Percentiles rank a stretch among this genome's conserved stretches.
Conservation (phyloP, 371 early-diverging fungal genomes). For the Actinomortierella ambigua region DNA sequence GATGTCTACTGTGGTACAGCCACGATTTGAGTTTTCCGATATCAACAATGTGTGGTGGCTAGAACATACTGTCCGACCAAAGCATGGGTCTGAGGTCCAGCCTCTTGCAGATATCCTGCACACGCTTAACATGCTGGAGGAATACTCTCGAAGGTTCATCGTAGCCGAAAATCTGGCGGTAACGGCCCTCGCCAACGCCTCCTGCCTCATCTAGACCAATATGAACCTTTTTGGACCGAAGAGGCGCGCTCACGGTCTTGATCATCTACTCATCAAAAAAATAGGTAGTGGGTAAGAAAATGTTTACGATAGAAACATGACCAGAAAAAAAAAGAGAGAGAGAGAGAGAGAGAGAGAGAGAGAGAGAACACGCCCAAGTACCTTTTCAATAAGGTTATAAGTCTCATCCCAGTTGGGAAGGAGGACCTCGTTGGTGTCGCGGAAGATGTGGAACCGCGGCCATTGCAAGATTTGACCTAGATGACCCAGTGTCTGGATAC, state of each 20-base stretch:
- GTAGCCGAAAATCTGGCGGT: constrained; percentile 72
- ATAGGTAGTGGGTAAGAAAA: neutral
- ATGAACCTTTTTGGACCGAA: constrained; percentile 80
- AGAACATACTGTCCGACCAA: constrained; percentile 84
- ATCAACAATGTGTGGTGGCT: neutral
- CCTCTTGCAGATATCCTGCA: constrained; percentile 70
- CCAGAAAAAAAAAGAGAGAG: neutral
- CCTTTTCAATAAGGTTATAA: constrained; percentile 76
- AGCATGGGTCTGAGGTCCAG: constrained; percentile 76
- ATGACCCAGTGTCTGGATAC: constrained; percentile 91
- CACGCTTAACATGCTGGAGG: constrained; percentile 74
- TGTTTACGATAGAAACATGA: neutral
- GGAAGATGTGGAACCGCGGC: constrained; percentile 77
- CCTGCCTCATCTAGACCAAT: constrained; percentile 88
- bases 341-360: neutral
- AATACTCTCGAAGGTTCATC: constrained; percentile 79
- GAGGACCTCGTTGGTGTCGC: constrained; percentile 84
- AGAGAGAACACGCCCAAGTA: neutral
- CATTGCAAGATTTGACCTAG: constrained; percentile 89
- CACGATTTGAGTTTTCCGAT: too few species aligned
- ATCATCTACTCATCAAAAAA: constrained; percentile 50
- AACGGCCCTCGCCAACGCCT: constrained; percentile 86
- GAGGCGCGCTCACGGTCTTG: constrained; percentile 63
- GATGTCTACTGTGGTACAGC: too few species aligned
- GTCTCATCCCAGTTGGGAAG: constrained; percentile 74